Percentiles rank a stretch among this genome's conserved stretches.
phyloP scores from a whole-genome alignment of 208 protist genomes.

The Novymonas esmeraldas region DNA sequence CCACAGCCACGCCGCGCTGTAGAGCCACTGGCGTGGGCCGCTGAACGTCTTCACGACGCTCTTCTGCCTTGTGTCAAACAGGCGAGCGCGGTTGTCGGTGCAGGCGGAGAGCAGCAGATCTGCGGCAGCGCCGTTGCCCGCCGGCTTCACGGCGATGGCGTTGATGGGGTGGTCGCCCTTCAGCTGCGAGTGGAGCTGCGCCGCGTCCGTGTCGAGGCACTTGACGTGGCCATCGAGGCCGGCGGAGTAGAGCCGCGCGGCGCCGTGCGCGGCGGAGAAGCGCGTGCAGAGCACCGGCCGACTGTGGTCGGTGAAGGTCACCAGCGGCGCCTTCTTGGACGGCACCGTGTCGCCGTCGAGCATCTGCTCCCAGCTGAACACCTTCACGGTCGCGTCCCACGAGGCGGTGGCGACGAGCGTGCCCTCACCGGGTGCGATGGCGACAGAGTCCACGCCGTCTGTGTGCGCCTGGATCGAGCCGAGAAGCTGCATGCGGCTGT shows the following conservation, averaged over 20 bases:
- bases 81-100: conserved; percentile 82
- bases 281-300: conserved; percentile 70
- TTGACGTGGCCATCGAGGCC: conserved; percentile 81
- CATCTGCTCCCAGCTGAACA: conserved; percentile 70
- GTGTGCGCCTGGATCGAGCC: conserved; percentile 62
- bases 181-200: conserved; percentile 47
- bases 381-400: conserved; percentile 83
- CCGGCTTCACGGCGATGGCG: conserved; percentile 55
- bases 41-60: conserved; percentile 64
- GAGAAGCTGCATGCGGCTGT: conserved; percentile 45
- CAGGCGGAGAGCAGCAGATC: conserved; percentile 77
- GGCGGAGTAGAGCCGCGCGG: conserved; percentile 59
- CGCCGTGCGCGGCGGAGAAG: conserved; percentile 57
- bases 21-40: conserved; percentile 87
- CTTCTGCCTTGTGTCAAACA: conserved; percentile 78
- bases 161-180: conserved; percentile 77
- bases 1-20: conserved; percentile 74
- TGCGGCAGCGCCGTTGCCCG: conserved; percentile 22
- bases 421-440: conserved; percentile 61
- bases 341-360: conserved; percentile 36
- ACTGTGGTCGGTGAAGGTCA: conserved; percentile 82
- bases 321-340: conserved; percentile 66
- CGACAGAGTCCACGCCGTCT: conserved; percentile 71
- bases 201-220: conserved; percentile 55
- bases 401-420: conserved; percentile 61